phyloP scores from a whole-genome alignment of 2,329 filamentous ascomycete species.

The Penicillium sp. region DNA sequence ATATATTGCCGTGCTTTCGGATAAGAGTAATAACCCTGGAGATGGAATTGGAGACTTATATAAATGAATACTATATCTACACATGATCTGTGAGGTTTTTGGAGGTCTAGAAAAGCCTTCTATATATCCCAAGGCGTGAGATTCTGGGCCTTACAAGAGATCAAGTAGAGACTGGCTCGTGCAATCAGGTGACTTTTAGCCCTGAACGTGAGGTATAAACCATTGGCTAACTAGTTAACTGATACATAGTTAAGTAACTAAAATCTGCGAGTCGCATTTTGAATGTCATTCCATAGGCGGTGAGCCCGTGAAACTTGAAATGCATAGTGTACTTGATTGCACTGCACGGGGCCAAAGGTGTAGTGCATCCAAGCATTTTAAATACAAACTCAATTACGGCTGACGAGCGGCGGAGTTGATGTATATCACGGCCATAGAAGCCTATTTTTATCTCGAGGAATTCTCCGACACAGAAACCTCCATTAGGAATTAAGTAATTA shows the following conservation, averaged over 20 bases:
- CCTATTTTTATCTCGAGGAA: background rate
- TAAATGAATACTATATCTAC: no score
- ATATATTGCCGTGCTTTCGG: background rate
- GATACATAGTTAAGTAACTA: background rate
- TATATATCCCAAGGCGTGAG: background rate
- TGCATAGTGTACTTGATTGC: background rate
- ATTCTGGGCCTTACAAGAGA: background rate
- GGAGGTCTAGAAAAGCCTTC: background rate
- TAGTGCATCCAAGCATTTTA: background rate
- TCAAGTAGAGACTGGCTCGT: background rate
- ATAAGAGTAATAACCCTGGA: no score
- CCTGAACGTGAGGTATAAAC: background rate
- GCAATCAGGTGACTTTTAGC: background rate
- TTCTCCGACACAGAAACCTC: background rate
- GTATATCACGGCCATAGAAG: background rate
- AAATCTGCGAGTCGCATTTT: background rate
- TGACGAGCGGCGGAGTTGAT: background rate
- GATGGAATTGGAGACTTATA: no score
- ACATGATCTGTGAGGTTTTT: no score
- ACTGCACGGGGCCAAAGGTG: background rate
- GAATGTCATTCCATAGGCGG: background rate
- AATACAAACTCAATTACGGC: background rate
- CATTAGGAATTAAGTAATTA: background rate
- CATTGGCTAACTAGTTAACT: background rate
- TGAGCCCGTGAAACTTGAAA: background rate